Evolutionary conservation across 106 monocot species (phyloP), one percentile per base, ranked within the genome.

Genomic region (Phalaenopsis equestris): DNA sequence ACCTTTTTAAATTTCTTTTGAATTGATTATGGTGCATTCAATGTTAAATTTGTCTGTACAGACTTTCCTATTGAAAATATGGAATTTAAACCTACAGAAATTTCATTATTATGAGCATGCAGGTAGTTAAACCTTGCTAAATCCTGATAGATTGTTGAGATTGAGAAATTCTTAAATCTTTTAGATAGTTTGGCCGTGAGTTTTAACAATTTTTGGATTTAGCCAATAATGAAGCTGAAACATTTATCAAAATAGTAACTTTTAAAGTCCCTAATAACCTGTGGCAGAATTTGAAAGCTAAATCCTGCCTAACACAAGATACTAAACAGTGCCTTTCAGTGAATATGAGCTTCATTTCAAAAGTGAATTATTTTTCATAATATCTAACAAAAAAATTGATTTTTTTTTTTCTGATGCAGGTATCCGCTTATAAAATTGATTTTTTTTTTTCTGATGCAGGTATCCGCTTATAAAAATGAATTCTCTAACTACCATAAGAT

Each of bases 371-470:
- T 3, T 70, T 39, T 70, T 39, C 39, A 39, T 70, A 70, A 70
- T 70, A 37, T 14, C 14, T 70, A 14, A 70, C 8, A 70, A 14
- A 23, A 67, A 57, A 17, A 57, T 4, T 2, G 0, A 56, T 30
- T 30, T 30, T 30, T 30, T 30, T 30, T 49, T 52, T 65, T 65
- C 30, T 70, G 30, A 70, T 70, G 70, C 70, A 70, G 70, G 70
- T 70, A 39, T 70, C 70, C 2, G 70, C 38, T 70, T 70, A 70
- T 39, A 70, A 30, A 38, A 37, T 9, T 70, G 70, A 57, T 18
- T n/a, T 58, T 49, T 49, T 49, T 49, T 49, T 49, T 64, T 64
- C 24, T 70, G 30, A 70, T 70, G 70, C 70, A 70, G 70, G 70
- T 70, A 38, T 70, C 70, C 2, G 70, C 38, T 70, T 70, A 70